Base-by-base conservation (phyloP, 306 rosid genomes). In the Lathyrus tuberosus region DNA sequence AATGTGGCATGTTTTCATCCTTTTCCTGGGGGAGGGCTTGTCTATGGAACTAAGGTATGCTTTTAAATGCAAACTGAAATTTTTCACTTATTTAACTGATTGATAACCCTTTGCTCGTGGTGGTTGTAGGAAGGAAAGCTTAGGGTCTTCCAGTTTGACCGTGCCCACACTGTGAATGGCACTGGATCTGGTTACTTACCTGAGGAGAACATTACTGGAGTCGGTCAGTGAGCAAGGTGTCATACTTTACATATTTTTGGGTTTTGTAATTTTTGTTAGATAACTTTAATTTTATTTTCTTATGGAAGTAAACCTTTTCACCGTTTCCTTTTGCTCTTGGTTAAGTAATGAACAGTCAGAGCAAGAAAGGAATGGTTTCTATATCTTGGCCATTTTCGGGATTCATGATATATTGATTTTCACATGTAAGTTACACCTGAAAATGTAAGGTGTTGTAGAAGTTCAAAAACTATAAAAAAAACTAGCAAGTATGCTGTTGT, bases 1-100 rank as follows among this genome's bases (percentile, higher is more conserved):
- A 95, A 95, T 54, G 97, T 95, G 18, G 96, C 99, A 67, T 91
- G 97, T 74, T 95, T 95, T 82, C 99, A 95, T 72, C 99, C 99
- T 73, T 86, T 85, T 66, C 88, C 92, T 18, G 99, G 99, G 72
- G 95, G 93, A 69, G 99, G 99, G 16, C 89, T 95, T 63, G 99
- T 95, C 64, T 95, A 95, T 73, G 99, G 99, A 77, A 95, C 97
- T 43, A 95, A 95, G 95, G 99, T 89, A 78, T 66, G 78, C 48
- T 58, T 76, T 53, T 63, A 80, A 83, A 72, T 62, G 76, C 13
- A 44, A 65, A 31, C 49, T 47, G 71, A 30, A 65, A 65, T 15
- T 42, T 62, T 76, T 73, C 51, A 40, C 62, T 69, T 52, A 14
- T 44, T 70, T 82, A 46, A 58, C 72, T 24, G 11, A 11, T 38